A percentile compares a stretch with the other conserved stretches of the same genome.
phyloP scores from a whole-genome alignment of 495 filamentous ascomycete genomes.

The Penicillium steckii region DNA sequence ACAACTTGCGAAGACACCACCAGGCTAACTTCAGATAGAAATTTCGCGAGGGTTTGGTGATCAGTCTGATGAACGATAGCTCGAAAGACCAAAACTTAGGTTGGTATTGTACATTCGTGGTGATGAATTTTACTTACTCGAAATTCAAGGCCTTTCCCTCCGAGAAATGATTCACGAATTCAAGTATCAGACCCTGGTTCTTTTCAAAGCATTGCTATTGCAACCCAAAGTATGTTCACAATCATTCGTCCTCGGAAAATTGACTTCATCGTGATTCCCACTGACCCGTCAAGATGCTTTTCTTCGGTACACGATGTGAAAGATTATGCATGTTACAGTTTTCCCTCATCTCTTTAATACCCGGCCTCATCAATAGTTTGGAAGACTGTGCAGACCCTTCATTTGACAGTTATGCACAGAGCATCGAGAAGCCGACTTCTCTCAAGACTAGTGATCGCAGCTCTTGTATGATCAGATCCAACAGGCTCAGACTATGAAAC shows the following conservation, averaged over 20 bases:
- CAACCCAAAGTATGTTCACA: slow-evolving; percentile 77
- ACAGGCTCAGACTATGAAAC: background rate
- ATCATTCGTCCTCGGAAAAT: background rate
- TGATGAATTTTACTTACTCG: slow-evolving; percentile 15
- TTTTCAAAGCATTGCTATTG: slow-evolving; percentile 89
- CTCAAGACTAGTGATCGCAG: slow-evolving; percentile 87
- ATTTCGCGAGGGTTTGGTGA: slow-evolving; percentile 85
- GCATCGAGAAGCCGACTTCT: slow-evolving; percentile 73
- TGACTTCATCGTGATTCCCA: background rate
- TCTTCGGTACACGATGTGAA: slow-evolving; percentile 94
- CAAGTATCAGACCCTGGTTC: slow-evolving; percentile 85
- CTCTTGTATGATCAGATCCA: slow-evolving; percentile 53
- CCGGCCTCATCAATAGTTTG: slow-evolving; percentile 79
- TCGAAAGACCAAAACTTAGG: slow-evolving; percentile 86
- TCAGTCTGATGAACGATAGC: slow-evolving; percentile 63
- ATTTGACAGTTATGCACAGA: slow-evolving; percentile 77
- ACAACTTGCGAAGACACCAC: background rate
- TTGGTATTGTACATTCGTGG: slow-evolving; percentile 24
- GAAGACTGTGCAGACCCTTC: slow-evolving; percentile 92
- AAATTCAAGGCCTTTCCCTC: slow-evolving; percentile 67
- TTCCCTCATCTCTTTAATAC: slow-evolving; percentile 89
- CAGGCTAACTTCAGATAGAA: slow-evolving; percentile 45
- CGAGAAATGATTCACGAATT: slow-evolving; percentile 92
- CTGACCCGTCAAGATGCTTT: slow-evolving; percentile 76
- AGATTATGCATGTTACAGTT: slow-evolving; percentile 97